Base-by-base conservation (phyloP, 352 stramenopile genomes). In the Thalassiosira mediterranea region DNA sequence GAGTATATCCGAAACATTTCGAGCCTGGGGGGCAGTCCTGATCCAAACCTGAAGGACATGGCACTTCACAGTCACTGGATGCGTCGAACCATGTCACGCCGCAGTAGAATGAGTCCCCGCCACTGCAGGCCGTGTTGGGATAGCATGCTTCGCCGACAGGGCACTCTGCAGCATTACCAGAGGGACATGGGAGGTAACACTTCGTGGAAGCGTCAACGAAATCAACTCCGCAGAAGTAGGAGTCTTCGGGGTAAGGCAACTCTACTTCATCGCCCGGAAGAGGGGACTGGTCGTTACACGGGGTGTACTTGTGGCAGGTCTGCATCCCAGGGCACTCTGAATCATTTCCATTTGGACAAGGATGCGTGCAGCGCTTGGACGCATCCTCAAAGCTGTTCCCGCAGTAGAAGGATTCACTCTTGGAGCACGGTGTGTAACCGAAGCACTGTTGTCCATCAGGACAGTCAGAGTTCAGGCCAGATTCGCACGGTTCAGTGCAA, bases 361-460 rank as follows among this genome's bases (percentile, higher is more conserved):
- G 28, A 26, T 67, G 44, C 0, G 48, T 66, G 51, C 77, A 86
- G 11, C 58, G 52, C 56, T 76, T 62, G 5, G 71, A 81, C 26
- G 77, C 77, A 19, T 86, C 77, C 48, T 76, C 67, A 53, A 86
- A 86, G 2, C 51, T 74, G 17, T 60, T 42, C 4, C 77, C 77
- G 26, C 77, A 86, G 34, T 71, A 86, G 60, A 81, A 86, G 21
- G 66, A 71, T 53, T 83, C 66, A 46, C n/a, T 77, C 42, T 82
- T 76, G 0, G 73, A 77, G 23, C 73, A 82, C 15, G 73, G 73
- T 58, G 74, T 83, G 29, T 83, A 83, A 49, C 66, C 74, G 42
- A 68, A 83, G 34, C 74, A 83, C 23, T 44, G 51, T 49, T 78
- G 17, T 15, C 57, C 61, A 42, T 37, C 17, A 17, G 58, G 38